A percentile compares a stretch with the other conserved stretches of the same genome.
phyloP scores from a whole-genome alignment of 257 asterid genomes.

The Nicotiana sylvestris region DNA sequence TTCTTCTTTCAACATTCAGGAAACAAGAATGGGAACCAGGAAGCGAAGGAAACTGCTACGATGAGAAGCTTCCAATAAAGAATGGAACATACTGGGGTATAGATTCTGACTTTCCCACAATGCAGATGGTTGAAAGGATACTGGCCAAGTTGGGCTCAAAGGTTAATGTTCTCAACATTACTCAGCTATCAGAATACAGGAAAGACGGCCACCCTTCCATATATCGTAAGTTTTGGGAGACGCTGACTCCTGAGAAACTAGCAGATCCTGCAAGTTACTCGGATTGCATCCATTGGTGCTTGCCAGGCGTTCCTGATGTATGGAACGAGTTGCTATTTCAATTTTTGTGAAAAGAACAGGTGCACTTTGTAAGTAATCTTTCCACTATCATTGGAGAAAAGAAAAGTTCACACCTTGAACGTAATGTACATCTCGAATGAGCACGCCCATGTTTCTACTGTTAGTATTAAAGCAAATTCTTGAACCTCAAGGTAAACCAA shows the following conservation, averaged over 20 bases:
- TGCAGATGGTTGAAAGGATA: slow-evolving; percentile 66
- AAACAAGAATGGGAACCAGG: slow-evolving; percentile 69
- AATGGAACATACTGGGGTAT: slow-evolving; percentile 58
- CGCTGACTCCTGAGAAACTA: slow-evolving; percentile 42
- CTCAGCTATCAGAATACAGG: slow-evolving; percentile 82
- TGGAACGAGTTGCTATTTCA: slow-evolving; percentile 92
- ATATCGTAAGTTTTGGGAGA: slow-evolving; percentile 92
- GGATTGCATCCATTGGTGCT: slow-evolving; percentile 94
- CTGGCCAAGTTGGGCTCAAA: slow-evolving; percentile 50
- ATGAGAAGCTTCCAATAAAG: slow-evolving; percentile 62
- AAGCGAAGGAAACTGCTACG: slow-evolving; percentile 73
- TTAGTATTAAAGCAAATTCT: background rate
- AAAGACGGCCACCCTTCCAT: slow-evolving; percentile 93
- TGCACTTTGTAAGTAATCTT: slow-evolving; percentile 1
- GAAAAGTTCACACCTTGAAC: background rate
- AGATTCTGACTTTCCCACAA: slow-evolving; percentile 71
- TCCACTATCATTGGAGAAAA: background rate
- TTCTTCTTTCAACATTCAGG: slow-evolving; percentile 34
- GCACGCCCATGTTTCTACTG: background rate
- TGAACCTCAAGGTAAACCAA: background rate
- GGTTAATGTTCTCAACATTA: slow-evolving; percentile 66
- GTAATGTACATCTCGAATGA: background rate
- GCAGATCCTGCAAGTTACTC: slow-evolving; percentile 70
- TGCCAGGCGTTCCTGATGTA: slow-evolving; percentile 88
- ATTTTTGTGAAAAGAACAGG: slow-evolving; percentile 29